These are phyloP conservation scores for Rutstroemia sydowiana DNA, from an alignment of 2,329 filamentous ascomycete species.

Conservation along the genomic window DNA sequence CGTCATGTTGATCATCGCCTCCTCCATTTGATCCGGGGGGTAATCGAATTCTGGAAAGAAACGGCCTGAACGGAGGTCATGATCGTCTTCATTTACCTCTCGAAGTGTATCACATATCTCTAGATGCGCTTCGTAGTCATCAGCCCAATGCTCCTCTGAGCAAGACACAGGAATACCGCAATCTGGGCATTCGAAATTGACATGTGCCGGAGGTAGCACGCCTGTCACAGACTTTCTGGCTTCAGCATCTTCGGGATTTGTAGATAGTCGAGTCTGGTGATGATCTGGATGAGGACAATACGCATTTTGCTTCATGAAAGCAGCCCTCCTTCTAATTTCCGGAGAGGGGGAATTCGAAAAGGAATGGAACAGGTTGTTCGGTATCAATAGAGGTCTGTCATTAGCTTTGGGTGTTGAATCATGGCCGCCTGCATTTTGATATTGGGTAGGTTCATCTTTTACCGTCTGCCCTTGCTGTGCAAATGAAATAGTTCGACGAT, in stretches of 20 bases:
- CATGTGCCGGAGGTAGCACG: constrained; percentile 64
- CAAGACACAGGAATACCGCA: constrained; percentile 93
- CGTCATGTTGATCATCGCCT: constrained; percentile 90
- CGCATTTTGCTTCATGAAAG: constrained; percentile 87
- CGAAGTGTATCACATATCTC: constrained; percentile 85
- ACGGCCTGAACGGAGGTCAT: constrained; percentile 83
- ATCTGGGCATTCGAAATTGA: constrained; percentile 91
- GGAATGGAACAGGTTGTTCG: constrained; percentile 86
- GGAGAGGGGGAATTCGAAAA: constrained; percentile 84
- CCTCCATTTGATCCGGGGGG: constrained; percentile 81
- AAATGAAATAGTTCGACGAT: constrained; percentile 18
- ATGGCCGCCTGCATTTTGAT: constrained; percentile 18
- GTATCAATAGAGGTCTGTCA: constrained; percentile 29
- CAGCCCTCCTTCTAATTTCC: constrained; percentile 78
- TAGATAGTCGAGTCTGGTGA: constrained; percentile 62
- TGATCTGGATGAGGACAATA: constrained; percentile 90
- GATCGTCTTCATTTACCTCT: constrained; percentile 97
- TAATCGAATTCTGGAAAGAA: constrained; percentile 94
- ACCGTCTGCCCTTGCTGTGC: constrained; percentile 19
- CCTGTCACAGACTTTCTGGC: constrained; percentile 48
- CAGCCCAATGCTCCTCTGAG: constrained; percentile 89
- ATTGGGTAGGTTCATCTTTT: constrained; percentile 23
- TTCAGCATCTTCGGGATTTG: constrained; percentile 57
- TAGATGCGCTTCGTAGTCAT: constrained; percentile 88
- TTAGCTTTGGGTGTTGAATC: constrained; percentile 20